These are phyloP conservation scores for Lentinula guzmanii DNA, from an alignment of 768 basidiomycete genomes.

Conservation along the genomic window DNA sequence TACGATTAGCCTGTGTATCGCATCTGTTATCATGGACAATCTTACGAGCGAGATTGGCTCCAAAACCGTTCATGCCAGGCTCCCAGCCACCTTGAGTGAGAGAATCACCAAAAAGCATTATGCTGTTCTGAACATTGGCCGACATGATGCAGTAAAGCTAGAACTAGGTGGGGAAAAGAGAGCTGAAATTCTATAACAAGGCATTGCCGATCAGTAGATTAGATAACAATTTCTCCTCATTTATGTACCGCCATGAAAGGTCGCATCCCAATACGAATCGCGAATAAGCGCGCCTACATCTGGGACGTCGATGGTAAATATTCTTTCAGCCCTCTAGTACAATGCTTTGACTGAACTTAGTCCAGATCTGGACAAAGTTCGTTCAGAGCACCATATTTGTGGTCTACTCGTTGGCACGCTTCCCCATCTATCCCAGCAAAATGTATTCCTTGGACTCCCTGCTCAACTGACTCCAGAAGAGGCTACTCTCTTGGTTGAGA, in stretches of 20 bases:
- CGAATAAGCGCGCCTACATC: slow-evolving; percentile 78
- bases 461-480: slow-evolving; percentile 88
- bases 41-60: slow-evolving; percentile 62
- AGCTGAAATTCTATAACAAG: not conserved
- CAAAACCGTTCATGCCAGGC: slow-evolving; percentile 47
- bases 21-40: slow-evolving; percentile 8
- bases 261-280: slow-evolving; percentile 59
- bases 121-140: slow-evolving; percentile 51
- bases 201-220: not conserved
- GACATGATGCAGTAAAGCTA: slow-evolving; percentile 35
- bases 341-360: slow-evolving; percentile 7
- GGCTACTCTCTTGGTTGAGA: slow-evolving; percentile 78
- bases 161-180: slow-evolving; percentile 2
- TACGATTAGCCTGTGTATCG: not conserved
- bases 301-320: slow-evolving; percentile 78
- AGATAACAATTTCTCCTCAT: not conserved
- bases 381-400: slow-evolving; percentile 76
- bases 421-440: slow-evolving; percentile 93
- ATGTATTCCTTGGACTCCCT: slow-evolving; percentile 92
- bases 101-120: slow-evolving; percentile 80
- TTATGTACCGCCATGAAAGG: slow-evolving; percentile 9
- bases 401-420: slow-evolving; percentile 87
- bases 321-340: slow-evolving; percentile 7
- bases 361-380: slow-evolving; percentile 74
- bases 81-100: slow-evolving; percentile 70